A percentile compares a stretch with the other conserved stretches of the same genome.
These are phyloP conservation scores for Rhodotorula paludigena DNA, from an alignment of 768 basidiomycete species.

Conservation along the genomic window DNA sequence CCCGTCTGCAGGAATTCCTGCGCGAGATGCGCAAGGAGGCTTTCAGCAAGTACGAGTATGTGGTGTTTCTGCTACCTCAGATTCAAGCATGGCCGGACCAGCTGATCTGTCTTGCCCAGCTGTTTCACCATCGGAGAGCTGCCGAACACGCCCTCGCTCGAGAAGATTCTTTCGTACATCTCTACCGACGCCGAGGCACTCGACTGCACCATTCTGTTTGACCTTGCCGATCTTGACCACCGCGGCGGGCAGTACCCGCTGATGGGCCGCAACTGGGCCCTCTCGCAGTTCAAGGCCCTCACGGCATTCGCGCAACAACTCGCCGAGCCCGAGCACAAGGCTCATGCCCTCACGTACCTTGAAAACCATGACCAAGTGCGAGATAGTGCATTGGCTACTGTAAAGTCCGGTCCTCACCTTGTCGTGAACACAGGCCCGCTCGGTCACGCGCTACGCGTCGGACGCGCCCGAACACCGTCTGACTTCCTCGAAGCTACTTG, in stretches of 20 bases:
- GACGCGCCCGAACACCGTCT: conserved; percentile 59
- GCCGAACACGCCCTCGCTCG: conserved; percentile 46
- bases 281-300: conserved; percentile 24
- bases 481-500: conserved; percentile 61
- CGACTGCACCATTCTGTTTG: conserved; percentile 64
- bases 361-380: conserved; percentile 66
- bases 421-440: conserved; percentile 47
- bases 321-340: conserved; percentile 16
- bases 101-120: neutral
- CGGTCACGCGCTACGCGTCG: conserved; percentile 63
- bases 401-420: no score
- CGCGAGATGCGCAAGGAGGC: conserved; percentile 63
- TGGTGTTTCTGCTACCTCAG: neutral
- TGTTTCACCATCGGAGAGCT: conserved; percentile 45
- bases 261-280: conserved; percentile 8
- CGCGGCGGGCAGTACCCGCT: neutral
- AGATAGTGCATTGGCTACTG: no score
- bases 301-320: conserved; percentile 5
- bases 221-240: conserved; percentile 44
- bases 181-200: conserved; percentile 56
- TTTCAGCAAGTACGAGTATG: conserved; percentile 54
- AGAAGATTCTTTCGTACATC: conserved; percentile 57
- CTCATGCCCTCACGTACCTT: conserved; percentile 50
- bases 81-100: neutral
- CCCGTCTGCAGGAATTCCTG: conserved; percentile 63